These are phyloP conservation scores for Pichia sporocuriosa DNA, from an alignment of 805 yeast species.

Conservation along the genomic window DNA sequence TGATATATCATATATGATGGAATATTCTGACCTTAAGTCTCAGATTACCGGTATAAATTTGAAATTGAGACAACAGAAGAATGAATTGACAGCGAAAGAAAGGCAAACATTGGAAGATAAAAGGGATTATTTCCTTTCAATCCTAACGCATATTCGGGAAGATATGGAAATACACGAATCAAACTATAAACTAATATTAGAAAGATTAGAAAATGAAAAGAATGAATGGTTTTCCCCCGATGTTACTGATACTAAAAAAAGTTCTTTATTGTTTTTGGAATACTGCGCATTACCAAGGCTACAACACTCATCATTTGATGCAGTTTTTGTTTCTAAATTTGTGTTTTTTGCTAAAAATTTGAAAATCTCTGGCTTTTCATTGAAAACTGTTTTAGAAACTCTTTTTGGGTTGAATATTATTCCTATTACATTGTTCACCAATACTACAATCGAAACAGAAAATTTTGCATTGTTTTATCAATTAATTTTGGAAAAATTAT, in stretches of 20 bases:
- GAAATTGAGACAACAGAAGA: conserved; percentile 28
- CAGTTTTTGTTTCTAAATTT: conserved; percentile 60
- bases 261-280: conserved; percentile 36
- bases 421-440: conserved; percentile 55
- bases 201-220: conserved; percentile 27
- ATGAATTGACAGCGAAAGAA: conserved; percentile 20
- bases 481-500: conserved; percentile 40
- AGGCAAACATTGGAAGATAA: conserved; percentile 22
- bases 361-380: conserved; percentile 29
- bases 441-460: conserved; percentile 74
- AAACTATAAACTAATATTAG: conserved; percentile 30
- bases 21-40: conserved; percentile 34
- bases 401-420: conserved; percentile 40
- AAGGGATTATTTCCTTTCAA: conserved; percentile 23
- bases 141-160: conserved; percentile 25
- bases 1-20: conserved; percentile 41
- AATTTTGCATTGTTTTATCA: conserved; percentile 70
- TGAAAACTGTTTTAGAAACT: conserved; percentile 36
- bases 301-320: conserved; percentile 76
- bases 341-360: conserved; percentile 42
- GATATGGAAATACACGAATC: conserved; percentile 41
- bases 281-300: conserved; percentile 70
- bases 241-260: background rate
- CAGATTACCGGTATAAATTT: conserved; percentile 32
- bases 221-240: conserved; percentile 34